Evolutionary conservation across 1,139 yeast species (phyloP).

Genomic region (Casaregolazyma lundiana): DNA sequence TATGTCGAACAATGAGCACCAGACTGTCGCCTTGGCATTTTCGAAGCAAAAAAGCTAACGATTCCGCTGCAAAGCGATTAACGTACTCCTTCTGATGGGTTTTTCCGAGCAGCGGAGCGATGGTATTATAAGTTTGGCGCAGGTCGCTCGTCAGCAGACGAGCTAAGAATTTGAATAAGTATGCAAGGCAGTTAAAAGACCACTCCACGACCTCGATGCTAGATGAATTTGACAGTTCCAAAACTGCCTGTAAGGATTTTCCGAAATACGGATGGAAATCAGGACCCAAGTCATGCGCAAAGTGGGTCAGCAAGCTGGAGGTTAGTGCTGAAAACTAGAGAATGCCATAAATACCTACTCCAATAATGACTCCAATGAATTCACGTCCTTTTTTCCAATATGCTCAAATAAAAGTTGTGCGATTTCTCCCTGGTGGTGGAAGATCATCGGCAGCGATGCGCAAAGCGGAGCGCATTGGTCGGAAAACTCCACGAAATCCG

Average conservation of each 20-base stretch:
- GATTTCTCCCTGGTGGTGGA: conserved; percentile 65
- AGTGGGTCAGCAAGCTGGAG: conserved; percentile 60
- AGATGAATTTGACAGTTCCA: conserved; percentile 48
- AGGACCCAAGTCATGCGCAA: conserved; percentile 88
- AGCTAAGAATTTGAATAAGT: conserved; percentile 80
- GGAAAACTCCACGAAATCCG: conserved; percentile 61
- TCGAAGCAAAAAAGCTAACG: conserved; percentile 75
- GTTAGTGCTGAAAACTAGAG: conserved; percentile 3
- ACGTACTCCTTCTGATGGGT: conserved; percentile 54
- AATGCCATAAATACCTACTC: conserved; percentile 41
- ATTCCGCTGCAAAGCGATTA: conserved; percentile 84
- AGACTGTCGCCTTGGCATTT: conserved; percentile 55
- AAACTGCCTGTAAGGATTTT: conserved; percentile 48
- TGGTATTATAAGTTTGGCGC: conserved; percentile 58
- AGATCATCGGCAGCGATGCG: conserved; percentile 74
- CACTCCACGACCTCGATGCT: conserved; percentile 63
- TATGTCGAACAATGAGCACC: conserved; percentile 43
- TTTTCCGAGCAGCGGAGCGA: conserved; percentile 59
- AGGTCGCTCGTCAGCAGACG: conserved; percentile 58
- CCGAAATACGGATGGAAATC: conserved; percentile 75
- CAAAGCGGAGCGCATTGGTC: conserved; percentile 50
- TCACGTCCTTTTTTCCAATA: conserved; percentile 54
- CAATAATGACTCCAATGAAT: conserved; percentile 74
- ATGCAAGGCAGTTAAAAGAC: conserved; percentile 81
- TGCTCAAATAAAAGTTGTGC: conserved; percentile 50